Percentiles rank a stretch among this genome's conserved stretches.
These are phyloP conservation scores for Capsella bursapastoris DNA, from an alignment of 345 rosid genomes.

Conservation along the genomic window DNA sequence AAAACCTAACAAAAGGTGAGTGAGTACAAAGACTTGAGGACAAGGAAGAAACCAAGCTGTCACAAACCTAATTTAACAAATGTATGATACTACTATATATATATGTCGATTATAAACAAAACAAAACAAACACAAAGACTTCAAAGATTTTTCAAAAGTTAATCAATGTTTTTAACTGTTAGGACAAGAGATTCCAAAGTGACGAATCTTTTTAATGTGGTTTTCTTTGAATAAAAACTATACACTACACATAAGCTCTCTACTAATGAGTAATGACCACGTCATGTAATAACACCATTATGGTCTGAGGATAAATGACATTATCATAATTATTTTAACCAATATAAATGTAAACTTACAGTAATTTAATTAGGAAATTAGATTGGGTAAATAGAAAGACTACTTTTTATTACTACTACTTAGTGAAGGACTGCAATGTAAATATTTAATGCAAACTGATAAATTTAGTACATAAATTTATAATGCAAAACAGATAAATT, in stretches of 20 bases:
- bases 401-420: too few relatives aligned
- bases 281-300: too few relatives aligned
- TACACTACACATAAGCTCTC: constrained; percentile 4
- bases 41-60: constrained; percentile 41
- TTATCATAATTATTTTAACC: neutral
- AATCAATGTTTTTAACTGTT: constrained; percentile 41
- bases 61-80: constrained; percentile 34
- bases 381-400: too few relatives aligned
- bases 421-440: too few relatives aligned
- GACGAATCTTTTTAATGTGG: constrained; percentile 18
- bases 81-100: neutral
- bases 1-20: constrained; percentile 44
- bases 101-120: neutral
- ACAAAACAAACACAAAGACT: neutral
- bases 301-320: neutral
- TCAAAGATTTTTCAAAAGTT: constrained; percentile 28
- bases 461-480: too few relatives aligned
- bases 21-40: constrained; percentile 40
- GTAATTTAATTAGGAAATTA: too few relatives aligned
- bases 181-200: constrained; percentile 36
- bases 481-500: neutral
- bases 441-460: too few relatives aligned
- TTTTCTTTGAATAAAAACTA: neutral
- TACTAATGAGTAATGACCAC: neutral
- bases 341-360: too few relatives aligned